Base-by-base conservation (phyloP, 768 basidiomycete genomes). In the Panaeolus cyanescens region DNA sequence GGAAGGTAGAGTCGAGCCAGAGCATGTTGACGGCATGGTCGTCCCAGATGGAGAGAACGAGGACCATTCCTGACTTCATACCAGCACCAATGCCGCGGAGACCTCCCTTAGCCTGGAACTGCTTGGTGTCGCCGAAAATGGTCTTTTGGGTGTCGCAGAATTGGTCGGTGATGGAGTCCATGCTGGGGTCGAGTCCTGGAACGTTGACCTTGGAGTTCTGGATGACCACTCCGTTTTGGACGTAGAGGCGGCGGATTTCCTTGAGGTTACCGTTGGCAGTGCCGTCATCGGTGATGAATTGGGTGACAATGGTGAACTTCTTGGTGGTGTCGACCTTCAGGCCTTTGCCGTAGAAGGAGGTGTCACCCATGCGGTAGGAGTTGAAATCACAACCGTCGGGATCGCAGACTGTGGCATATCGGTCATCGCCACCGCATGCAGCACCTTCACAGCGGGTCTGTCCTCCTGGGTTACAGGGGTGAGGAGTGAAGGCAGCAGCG, bases 331-430 rank as follows among this genome's bases (percentile, higher is more conserved):
- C 78, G 68, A 84, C 75, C 33, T 74, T 81, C 65, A 68, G 60
- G 54, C 77, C 77, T 8, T 68, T 68, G 39, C 83, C 83, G 68
- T 77, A 76, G 79, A 83, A 84, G 40, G 70, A 53, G 56, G 66
- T 66, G 64, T 71, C 68, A 30, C 83, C 82, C 79, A 81, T 76
- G 65, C 82, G 82, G 75, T 71, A 85, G 5, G 82, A 82, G 79
- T 82, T 84, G 79, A 83, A 85, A 65, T 82, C 84, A 72, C 84
- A 85, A 34, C 84, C 83, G 62, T 81, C 81, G 60, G 74, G 72
- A 71, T 85, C 83, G 73, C 83, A 85, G 39, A 78, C 65, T 31
- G 76, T 77, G 64, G 66, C 72, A 67, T 76, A 74, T 56, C 79
- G 71, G 67, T 75, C 65, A 59, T n/a, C 40, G 62, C 70, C 72